Evolutionary conservation across 371 early-diverging fungal species (phyloP).

Genomic region (Gilbertella persicaria): DNA sequence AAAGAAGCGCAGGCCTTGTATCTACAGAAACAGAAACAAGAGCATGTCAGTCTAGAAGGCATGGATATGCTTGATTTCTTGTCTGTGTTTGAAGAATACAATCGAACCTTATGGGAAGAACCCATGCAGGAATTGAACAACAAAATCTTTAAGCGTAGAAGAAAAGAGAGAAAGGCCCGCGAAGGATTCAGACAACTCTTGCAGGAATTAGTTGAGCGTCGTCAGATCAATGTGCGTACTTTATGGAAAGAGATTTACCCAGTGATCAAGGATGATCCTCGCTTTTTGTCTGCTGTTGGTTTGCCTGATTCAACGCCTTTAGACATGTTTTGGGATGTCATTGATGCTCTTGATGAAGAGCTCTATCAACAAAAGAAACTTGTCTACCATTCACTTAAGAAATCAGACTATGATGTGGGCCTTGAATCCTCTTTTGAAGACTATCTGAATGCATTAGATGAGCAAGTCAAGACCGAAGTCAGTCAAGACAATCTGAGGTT

Average conservation of each 20-base stretch:
- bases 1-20: constrained; percentile 57
- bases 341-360: constrained; percentile 80
- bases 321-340: constrained; percentile 90
- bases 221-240: constrained; percentile 66
- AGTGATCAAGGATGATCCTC: constrained; percentile 66
- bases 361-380: constrained; percentile 71
- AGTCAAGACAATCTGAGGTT: constrained; percentile 26
- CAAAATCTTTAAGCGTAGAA: constrained; percentile 39
- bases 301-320: constrained; percentile 84
- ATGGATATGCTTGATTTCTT: constrained; percentile 84
- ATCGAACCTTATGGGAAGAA: constrained; percentile 64
- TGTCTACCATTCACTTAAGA: constrained; percentile 60
- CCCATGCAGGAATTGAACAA: constrained; percentile 46
- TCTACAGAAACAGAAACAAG: constrained; percentile 43
- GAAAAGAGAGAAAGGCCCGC: constrained; percentile 71
- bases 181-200: constrained; percentile 68
- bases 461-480: constrained; percentile 11
- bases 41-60: constrained; percentile 57
- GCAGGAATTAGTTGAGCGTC: constrained; percentile 52
- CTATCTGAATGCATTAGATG: constrained; percentile 27
- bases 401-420: constrained; percentile 34
- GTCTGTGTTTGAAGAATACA: constrained; percentile 79
- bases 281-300: constrained; percentile 77
- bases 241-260: constrained; percentile 89
- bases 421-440: constrained; percentile 40